These are phyloP conservation scores for Fistulifera pelliculosa DNA, from an alignment of 108 stramenopile species.

Conservation along the genomic window DNA sequence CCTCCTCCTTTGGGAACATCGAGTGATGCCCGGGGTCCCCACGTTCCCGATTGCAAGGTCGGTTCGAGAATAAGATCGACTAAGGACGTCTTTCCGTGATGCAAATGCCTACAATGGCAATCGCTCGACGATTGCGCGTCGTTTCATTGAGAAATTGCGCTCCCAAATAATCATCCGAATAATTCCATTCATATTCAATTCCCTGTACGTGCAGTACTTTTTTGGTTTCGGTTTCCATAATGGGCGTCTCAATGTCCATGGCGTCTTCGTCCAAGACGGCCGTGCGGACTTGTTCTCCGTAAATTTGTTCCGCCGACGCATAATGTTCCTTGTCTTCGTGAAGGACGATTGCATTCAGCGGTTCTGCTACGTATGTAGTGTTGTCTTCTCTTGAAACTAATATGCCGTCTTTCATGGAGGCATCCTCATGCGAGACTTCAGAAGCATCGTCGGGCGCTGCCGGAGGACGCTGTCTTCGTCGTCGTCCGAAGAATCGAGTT, in stretches of 20 bases:
- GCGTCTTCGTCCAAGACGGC: conserved; percentile 98
- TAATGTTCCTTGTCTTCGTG: conserved; percentile 99
- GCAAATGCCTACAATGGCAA: conserved; percentile 94
- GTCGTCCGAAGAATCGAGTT: conserved; percentile 68
- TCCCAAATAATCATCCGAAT: conserved; percentile 46
- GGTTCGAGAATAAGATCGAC: conserved; percentile 78
- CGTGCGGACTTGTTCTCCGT: conserved; percentile 85
- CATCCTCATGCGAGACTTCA: conserved; percentile 51
- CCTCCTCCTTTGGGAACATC: conserved; percentile 25
- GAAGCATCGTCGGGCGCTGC: conserved; percentile 65
- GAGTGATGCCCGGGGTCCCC: conserved; percentile 22
- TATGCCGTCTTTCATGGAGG: conserved; percentile 18
- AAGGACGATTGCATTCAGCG: conserved; percentile 82
- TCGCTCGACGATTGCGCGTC: conserved; percentile 59
- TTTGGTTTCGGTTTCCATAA: conserved; percentile 57
- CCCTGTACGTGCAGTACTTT: conserved; percentile 6
- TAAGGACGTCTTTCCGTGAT: conserved; percentile 92
- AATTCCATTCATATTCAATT: conserved; percentile 14
- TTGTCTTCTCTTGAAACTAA: conserved; percentile 21
- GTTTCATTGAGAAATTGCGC: conserved; percentile 62
- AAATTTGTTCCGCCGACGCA: conserved; percentile 92
- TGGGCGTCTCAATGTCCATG: conserved; percentile 93
- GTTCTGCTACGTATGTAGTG: conserved; percentile 13
- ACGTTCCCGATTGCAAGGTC: conserved; percentile 31
- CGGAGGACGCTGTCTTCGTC: conserved; percentile 48